These are phyloP conservation scores for Kondoa malvinella DNA, from an alignment of 768 basidiomycete species.

Conservation along the genomic window DNA sequence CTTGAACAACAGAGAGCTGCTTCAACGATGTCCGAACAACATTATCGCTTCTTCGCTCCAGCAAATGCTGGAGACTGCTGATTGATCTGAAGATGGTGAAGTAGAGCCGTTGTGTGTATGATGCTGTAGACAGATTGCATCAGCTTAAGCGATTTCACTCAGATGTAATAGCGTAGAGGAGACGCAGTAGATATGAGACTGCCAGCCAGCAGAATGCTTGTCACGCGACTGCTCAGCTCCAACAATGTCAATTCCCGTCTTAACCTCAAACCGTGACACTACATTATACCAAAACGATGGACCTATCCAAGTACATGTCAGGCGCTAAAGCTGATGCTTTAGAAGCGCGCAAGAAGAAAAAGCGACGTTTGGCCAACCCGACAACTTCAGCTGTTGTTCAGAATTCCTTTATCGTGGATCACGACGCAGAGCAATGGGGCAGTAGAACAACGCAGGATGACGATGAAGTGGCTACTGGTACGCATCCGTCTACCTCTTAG, in stretches of 20 bases:
- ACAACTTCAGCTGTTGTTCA: not conserved
- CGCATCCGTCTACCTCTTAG: not conserved
- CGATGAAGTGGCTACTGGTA: not conserved
- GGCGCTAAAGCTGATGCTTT: not conserved
- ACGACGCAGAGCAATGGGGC: not conserved
- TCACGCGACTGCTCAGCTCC: not conserved
- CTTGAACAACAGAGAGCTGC: slow-evolving; percentile 17
- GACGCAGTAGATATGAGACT: too few relatives aligned
- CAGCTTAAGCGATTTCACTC: too few relatives aligned
- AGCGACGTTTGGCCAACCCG: not conserved
- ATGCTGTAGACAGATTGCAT: too few relatives aligned
- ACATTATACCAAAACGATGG: not conserved
- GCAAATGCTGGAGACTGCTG: slow-evolving; percentile 11
- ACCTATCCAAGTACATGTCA: not conserved
- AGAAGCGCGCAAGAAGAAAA: not conserved
- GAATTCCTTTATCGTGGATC: not conserved
- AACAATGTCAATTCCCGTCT: too few relatives aligned
- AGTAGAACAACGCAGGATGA: not conserved
- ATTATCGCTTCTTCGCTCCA: slow-evolving; percentile 21
- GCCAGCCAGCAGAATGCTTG: too few relatives aligned
- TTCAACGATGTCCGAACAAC: slow-evolving; percentile 19
- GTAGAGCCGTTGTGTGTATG: too few relatives aligned
- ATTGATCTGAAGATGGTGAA: too few relatives aligned
- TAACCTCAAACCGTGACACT: not conserved
- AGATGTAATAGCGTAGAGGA: too few relatives aligned